Base-by-base conservation (phyloP, 345 rosid species). In the Dovyalis caffra region DNA sequence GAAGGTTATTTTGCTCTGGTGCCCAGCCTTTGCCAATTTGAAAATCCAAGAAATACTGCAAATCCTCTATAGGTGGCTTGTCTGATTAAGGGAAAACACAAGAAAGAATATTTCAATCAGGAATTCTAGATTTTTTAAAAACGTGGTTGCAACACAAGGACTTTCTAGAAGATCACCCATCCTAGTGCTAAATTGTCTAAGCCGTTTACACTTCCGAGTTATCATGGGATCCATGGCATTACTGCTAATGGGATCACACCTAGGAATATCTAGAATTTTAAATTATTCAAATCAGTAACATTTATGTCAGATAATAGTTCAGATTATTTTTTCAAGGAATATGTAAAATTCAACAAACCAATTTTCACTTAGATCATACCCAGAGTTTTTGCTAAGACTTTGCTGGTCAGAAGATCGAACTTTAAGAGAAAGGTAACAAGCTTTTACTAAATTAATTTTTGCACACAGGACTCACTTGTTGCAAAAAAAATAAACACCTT, bases 51-150 rank as follows among this genome's bases (percentile, higher is more conserved):
- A 95, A 95, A 83, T 93, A 93, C 34, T 95, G 98, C 78, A 95
- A 84, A 86, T 95, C 99, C 86, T 93, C 98, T 1, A 95, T 88
- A 0, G 97, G 99, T 72, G 97, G 99, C 83, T 95, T 95, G 85
- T 90, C 98, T 95, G 88, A 75, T 75, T 29, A 68, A 74, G 65
- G 23, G 7, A 32, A 38, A 53, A 14, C 31, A 61, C 35, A 37
- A 31, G 4, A 21, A 5, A 56, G 1, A 33, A 68, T 23, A 68
- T 20, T 76, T 74, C 78, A 67, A 77, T 10, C n/a, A 47, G 31
- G 32, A 26, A 74, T 9, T 1, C 1, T 23, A 56, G 61, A 56
- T 56, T 23, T 56, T 21, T 56, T 56, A 4, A 56, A 0, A n/a
- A 56, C 11, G 14, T 9, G 2, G 61, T 8, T 56, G 61, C 61